phyloP scores from a whole-genome alignment of 2,329 filamentous ascomycete genomes.

The Hypoxylon rubiginosum region DNA sequence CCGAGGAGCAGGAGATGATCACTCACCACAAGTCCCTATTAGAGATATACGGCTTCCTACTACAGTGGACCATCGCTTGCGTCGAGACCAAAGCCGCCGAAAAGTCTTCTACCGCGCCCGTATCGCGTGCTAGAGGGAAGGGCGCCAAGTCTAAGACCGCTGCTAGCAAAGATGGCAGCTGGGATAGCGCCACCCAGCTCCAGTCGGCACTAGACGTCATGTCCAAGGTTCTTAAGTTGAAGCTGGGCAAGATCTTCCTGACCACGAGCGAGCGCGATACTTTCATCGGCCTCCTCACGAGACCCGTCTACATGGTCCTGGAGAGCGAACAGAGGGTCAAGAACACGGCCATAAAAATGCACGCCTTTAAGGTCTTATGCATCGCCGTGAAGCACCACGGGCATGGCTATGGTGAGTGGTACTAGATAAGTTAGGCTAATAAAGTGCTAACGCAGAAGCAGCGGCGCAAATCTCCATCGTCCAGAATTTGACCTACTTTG shows the following conservation, averaged over 20 bases:
- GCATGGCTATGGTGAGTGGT: conserved; percentile 84
- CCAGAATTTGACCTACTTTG: conserved; percentile 97
- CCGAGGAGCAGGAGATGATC: conserved; percentile 88
- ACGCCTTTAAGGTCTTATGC: conserved; percentile 96
- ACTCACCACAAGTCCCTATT: conserved; percentile 90
- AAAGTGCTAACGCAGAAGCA: conserved; percentile 55
- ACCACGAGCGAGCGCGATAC: conserved; percentile 97
- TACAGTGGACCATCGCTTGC: conserved; percentile 96
- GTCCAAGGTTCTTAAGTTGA: conserved; percentile 95
- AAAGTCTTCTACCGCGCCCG: conserved; percentile 80
- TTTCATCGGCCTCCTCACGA: conserved; percentile 90
- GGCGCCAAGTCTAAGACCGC: conserved; percentile 81
- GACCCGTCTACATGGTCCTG: conserved; percentile 92
- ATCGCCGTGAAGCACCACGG: conserved; percentile 98
- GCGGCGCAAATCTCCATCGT: conserved; percentile 98
- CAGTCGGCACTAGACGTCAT: conserved; percentile 92
- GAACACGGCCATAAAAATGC: conserved; percentile 90
- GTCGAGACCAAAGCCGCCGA: conserved; percentile 94
- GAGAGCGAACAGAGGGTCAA: conserved; percentile 96
- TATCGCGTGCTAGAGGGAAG: conserved; percentile 79
- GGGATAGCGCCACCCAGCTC: conserved; percentile 91
- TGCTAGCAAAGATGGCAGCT: conserved; percentile 78
- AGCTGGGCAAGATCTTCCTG: conserved; percentile 91
- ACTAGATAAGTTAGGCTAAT: conserved; percentile 1
- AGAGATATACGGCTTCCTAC: conserved; percentile 92